Conservation (phyloP, 208 protist species). For the Herpetomonas tarakana region DNA sequence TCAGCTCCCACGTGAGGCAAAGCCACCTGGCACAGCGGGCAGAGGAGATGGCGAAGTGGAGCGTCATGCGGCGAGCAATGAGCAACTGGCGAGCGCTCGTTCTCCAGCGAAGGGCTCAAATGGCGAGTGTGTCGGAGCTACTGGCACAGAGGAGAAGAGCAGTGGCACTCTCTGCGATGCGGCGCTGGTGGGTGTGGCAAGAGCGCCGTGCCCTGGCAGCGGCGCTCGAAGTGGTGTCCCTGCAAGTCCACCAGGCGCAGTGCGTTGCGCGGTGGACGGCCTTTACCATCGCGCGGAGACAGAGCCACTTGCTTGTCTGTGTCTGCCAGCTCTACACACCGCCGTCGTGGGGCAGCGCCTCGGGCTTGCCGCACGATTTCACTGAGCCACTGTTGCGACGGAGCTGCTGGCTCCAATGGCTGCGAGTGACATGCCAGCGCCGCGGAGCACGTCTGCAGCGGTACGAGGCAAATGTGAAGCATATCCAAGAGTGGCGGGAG, state of each 20-base stretch:
- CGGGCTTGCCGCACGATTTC: background rate
- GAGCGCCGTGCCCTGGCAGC: too few relatives aligned
- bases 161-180: too few relatives aligned
- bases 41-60: background rate
- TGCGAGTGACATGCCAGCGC: slow-evolving; percentile 13
- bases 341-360: background rate
- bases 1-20: background rate
- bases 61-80: background rate
- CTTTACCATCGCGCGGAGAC: too few relatives aligned
- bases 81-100: background rate
- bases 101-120: slow-evolving; percentile 1
- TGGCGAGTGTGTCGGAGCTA: too few relatives aligned
- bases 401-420: slow-evolving; percentile 27
- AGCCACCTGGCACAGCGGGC: background rate
- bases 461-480: slow-evolving; percentile 1
- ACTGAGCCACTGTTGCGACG: slow-evolving; percentile 8
- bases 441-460: slow-evolving; percentile 14
- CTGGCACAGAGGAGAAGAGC: too few relatives aligned
- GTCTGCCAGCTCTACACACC: slow-evolving; percentile 5
- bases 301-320: too few relatives aligned
- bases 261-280: too few relatives aligned
- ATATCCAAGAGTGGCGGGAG: background rate
- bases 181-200: too few relatives aligned
- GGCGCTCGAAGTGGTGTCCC: too few relatives aligned
- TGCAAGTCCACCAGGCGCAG: too few relatives aligned